These are phyloP conservation scores for Helianthus annuus DNA, from an alignment of 129 eudicot genomes.

Conservation along the genomic window DNA sequence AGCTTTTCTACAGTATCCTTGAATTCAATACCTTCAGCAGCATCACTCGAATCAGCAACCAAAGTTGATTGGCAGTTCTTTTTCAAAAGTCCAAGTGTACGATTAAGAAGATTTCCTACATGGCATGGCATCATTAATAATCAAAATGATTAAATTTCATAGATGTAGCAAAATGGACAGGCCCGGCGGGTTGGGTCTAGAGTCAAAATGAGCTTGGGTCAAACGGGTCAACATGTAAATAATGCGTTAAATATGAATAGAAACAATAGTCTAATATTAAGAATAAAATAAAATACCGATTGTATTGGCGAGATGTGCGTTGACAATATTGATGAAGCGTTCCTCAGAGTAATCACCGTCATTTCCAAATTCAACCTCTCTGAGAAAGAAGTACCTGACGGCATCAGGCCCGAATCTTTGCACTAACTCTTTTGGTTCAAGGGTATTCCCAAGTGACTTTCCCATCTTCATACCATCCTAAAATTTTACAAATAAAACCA, in stretches of 20 bases:
- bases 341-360: slow-evolving; percentile 99
- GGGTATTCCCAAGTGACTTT: slow-evolving; percentile 91
- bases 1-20: slow-evolving; percentile 77
- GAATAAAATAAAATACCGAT: slow-evolving; percentile 48
- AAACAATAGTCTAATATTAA: not conserved
- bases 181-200: not conserved
- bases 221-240: not conserved
- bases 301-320: slow-evolving; percentile 98
- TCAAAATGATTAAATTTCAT: slow-evolving; percentile 11
- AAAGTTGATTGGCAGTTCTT: slow-evolving; percentile 94
- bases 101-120: slow-evolving; percentile 96
- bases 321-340: slow-evolving; percentile 81
- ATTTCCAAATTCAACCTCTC: slow-evolving; percentile 93
- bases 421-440: slow-evolving; percentile 91
- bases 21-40: slow-evolving; percentile 85
- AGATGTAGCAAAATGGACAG: not conserved
- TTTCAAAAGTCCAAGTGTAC: slow-evolving; percentile 94
- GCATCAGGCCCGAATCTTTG: slow-evolving; percentile 83
- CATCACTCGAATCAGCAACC: slow-evolving; percentile 69
- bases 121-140: slow-evolving; percentile 17
- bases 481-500: slow-evolving; percentile 55
- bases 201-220: slow-evolving; percentile 4
- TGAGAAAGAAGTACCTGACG: slow-evolving; percentile 89
- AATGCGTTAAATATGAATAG: not conserved
- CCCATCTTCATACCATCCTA: slow-evolving; percentile 99